Evolutionary conservation across 805 yeast genomes (phyloP), one percentile per base, ranked within the genome.

Genomic region (Sugiyamaella valdiviana): DNA sequence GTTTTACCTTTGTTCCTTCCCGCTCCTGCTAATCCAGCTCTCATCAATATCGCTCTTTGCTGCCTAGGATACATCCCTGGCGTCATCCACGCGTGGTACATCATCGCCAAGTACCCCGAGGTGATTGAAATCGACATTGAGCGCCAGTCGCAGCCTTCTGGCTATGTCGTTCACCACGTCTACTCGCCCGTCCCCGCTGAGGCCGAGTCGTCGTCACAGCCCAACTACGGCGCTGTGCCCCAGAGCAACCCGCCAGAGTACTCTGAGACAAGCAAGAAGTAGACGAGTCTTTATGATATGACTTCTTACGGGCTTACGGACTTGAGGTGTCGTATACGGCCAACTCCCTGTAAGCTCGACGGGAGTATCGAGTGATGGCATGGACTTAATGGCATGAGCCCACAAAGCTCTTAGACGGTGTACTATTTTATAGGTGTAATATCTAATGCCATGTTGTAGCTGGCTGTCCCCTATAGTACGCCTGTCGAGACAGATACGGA

Each of bases 1-100:
- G 61, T 57, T 44, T 26, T 5, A 20, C 16, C 1, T n/a, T 16
- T 19, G 14, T 2, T 14, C 7, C 21, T 20, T 14, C 17, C 20
- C n/a, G 24, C 19, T 12, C 14, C 12, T 44, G 29, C 43, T 38
- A 37, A 45, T 29, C n/a, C 29, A 46, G 55, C 57, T 46, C 63
- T 80, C 48, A 82, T 87, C 59, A 86, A 85, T 65, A 71, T 86
- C 42, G 79, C 83, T 5, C 73, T 86, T 24, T 83, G 88, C 64
- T 59, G 78, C 49, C 70, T 86, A 39, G 93, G 95, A 1, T 81
- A 74, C 62, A 60, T 86, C 47, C 95, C 95, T 0, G 95, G 93
- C 9, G 73, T 85, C 35, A 64, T 86, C 51, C 95, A 86, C 60
- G 70, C 83, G 37, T 82, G 86, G 78, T 86, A 85, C 64, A 82